Evolutionary conservation across 371 early-diverging fungal genomes (phyloP).

Genomic region (Rhizomucor pusillus): DNA sequence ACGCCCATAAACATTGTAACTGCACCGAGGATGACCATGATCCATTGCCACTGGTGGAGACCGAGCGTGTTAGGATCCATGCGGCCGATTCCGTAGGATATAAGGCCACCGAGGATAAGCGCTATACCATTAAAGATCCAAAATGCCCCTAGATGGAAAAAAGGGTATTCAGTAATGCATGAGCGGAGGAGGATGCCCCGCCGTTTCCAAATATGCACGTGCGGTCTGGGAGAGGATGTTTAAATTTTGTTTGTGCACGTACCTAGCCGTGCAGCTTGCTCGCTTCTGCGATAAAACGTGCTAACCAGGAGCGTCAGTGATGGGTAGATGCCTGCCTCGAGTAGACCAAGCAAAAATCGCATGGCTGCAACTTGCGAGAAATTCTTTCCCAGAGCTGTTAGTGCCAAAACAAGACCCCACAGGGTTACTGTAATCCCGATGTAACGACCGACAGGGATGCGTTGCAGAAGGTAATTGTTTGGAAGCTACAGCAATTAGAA

Average conservation of each 20-base stretch:
- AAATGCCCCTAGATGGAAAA: too few relatives aligned
- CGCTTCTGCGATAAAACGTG: conserved; percentile 34
- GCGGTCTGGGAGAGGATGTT: too few relatives aligned
- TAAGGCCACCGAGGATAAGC: conserved; percentile 58
- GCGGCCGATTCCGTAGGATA: conserved; percentile 54
- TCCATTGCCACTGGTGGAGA: conserved; percentile 57
- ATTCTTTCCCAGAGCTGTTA: conserved; percentile 19
- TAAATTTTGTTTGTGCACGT: too few relatives aligned
- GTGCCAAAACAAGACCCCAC: conserved; percentile 35
- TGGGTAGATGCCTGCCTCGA: conserved; percentile 29
- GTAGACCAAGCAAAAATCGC: conserved; percentile 36
- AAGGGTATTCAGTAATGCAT: too few relatives aligned
- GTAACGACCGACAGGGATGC: conserved; percentile 28
- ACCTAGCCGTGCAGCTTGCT: conserved; percentile 36
- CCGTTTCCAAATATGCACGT: too few relatives aligned
- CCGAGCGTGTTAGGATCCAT: conserved; percentile 39
- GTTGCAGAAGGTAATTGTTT: conserved; percentile 40
- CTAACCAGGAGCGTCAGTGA: conserved; percentile 29
- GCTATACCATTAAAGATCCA: conserved; percentile 50
- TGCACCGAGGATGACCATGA: conserved; percentile 37
- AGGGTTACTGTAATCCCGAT: conserved; percentile 30
- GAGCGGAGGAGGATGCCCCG: too few relatives aligned
- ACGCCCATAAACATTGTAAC: conserved; percentile 22
- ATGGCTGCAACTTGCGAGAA: conserved; percentile 36
- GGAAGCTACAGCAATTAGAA: too few relatives aligned